phyloP scores from a whole-genome alignment of 2,329 filamentous ascomycete genomes.

The Fusarium nematophilum region DNA sequence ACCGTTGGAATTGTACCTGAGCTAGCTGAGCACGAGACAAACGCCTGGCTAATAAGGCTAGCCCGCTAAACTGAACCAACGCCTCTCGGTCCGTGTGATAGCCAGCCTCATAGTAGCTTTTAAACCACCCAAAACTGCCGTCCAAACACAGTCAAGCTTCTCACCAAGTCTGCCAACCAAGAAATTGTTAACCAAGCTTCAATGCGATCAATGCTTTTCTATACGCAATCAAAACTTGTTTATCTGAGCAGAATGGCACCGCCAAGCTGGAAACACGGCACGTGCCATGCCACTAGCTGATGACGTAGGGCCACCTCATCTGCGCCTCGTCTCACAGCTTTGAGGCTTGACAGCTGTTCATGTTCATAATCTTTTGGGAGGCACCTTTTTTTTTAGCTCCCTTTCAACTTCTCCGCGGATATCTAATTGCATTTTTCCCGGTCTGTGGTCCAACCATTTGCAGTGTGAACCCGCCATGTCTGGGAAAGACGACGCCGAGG shows the following conservation, averaged over 20 bases:
- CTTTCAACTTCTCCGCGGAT: slow-evolving; percentile 5
- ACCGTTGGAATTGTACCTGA: slow-evolving; percentile 4
- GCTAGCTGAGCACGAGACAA: neutral
- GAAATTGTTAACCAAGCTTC: slow-evolving; percentile 29
- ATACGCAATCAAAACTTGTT: slow-evolving; percentile 20
- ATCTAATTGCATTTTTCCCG: neutral
- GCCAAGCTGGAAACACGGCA: slow-evolving; percentile 44
- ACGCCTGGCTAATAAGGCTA: neutral
- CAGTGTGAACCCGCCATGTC: slow-evolving; percentile 45
- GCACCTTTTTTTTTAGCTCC: neutral
- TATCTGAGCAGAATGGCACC: slow-evolving; percentile 20
- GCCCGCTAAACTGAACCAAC: slow-evolving; percentile 2
- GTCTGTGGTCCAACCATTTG: slow-evolving; percentile 3
- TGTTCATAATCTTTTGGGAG: neutral
- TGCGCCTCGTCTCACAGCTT: slow-evolving; percentile 9
- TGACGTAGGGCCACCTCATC: slow-evolving; percentile 43
- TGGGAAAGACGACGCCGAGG: slow-evolving; percentile 51
- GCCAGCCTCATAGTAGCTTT: slow-evolving; percentile 16
- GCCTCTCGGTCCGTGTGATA: slow-evolving; percentile 4
- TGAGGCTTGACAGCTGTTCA: slow-evolving; percentile 6
- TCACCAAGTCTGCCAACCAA: slow-evolving; percentile 22
- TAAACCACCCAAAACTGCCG: neutral
- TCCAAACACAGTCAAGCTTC: slow-evolving; percentile 3
- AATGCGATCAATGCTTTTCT: slow-evolving; percentile 20
- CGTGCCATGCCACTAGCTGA: slow-evolving; percentile 25